phyloP scores from a whole-genome alignment of 179 eudicot species.

The Beta lomatogona region DNA sequence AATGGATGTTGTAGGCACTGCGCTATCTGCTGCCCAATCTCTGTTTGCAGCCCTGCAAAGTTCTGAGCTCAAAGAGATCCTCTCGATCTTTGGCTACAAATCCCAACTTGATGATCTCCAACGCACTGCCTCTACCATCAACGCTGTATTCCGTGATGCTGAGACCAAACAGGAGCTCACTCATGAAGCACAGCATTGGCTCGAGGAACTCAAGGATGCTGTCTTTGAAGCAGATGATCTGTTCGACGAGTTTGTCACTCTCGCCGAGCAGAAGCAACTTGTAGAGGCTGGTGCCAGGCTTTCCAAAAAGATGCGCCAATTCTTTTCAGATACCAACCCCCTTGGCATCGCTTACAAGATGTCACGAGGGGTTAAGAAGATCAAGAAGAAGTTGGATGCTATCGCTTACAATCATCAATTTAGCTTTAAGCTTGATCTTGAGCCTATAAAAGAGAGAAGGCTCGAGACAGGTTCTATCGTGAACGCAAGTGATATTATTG shows the following conservation, averaged over 20 bases:
- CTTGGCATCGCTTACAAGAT: not conserved
- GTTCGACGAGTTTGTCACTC: not conserved
- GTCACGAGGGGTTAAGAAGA: not conserved
- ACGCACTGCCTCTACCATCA: not conserved
- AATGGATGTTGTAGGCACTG: not conserved
- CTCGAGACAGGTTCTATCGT: not conserved
- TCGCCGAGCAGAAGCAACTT: not conserved
- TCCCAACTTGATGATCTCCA: not conserved
- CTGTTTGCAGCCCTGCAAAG: not conserved
- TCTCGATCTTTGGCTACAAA: slow-evolving; percentile 1
- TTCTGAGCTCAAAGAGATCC: not conserved
- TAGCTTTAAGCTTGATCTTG: not conserved
- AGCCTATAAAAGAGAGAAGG: not conserved
- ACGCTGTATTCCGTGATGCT: not conserved
- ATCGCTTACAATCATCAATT: not conserved
- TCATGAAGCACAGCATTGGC: not conserved
- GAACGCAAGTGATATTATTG: not conserved
- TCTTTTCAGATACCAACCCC: not conserved
- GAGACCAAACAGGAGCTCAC: not conserved
- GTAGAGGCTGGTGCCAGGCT: not conserved
- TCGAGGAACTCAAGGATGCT: slow-evolving; percentile 3
- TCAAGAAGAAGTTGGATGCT: not conserved
- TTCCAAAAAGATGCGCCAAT: no score
- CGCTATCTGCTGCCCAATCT: not conserved
- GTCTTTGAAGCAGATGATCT: slow-evolving; percentile 2